Base-by-base conservation (phyloP, 148 eudicot species). In the Pouteria glomerata region DNA sequence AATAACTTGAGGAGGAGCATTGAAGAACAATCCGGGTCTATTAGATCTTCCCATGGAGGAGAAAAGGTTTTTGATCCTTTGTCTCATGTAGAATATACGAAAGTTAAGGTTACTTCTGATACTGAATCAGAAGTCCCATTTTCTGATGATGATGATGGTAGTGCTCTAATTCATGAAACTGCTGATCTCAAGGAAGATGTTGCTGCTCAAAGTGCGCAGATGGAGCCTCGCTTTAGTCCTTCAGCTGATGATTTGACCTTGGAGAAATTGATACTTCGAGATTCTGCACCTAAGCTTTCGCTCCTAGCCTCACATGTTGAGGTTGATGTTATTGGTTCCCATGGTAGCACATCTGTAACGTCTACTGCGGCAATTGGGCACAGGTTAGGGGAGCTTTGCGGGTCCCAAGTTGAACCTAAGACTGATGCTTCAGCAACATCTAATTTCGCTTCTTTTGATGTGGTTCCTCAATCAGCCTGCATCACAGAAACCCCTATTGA, bases 41-140 rank as follows among this genome's bases (percentile, higher is more conserved):
- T 63, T 24, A 45, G 76, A 70, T 42, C 59, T 41, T 68, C 69
- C 39, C 69, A 30, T 59, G 34, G 29, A 37, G 65, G 66, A 67
- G 70, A 65, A 56, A 78, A 31, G 19, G 34, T 50, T 59, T 60
- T 73, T 74, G 90, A 79, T 78, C 73, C 82, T 65, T 77, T 77
- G 68, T 75, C 80, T 68, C 79, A 84, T 77, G 66, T 83, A 69
- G 87, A 76, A 41, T 87, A 87, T 70, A 70, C 80, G 2, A 82
- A 91, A 83, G 84, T 86, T 37, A 86, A 89, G 73, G 73, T 81
- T 50, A 73, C 50, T 74, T 95, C 91, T 24, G 93, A 89, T 74
- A 53, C 85, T 50, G 98, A 89, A 75, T 87, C 91, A 34, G 91
- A 89, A 57, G 63, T 53, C 63, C 86, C 79, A 14, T 52, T 48